A percentile compares a stretch with the other conserved stretches of the same genome.
Conservation (phyloP, 495 filamentous ascomycete species). For the Oleoguttula mirabilis region DNA sequence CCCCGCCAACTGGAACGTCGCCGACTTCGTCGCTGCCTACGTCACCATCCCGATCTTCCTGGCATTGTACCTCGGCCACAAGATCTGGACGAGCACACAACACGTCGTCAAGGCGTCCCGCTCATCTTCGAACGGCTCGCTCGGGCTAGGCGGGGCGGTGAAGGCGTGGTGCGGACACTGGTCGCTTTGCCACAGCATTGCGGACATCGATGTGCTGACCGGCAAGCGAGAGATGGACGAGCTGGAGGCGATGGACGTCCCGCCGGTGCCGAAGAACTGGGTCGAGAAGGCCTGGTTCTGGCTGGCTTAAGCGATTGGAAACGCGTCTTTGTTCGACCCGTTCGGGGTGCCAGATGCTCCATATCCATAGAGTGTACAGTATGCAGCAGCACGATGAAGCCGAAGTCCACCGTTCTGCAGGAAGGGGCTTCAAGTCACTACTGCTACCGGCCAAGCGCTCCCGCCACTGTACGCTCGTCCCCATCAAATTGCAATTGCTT, state of each 20-base stretch:
- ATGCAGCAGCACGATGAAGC: too few relatives aligned
- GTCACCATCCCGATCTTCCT: slow-evolving; percentile 28
- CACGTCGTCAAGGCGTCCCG: background rate
- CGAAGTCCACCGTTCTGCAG: too few relatives aligned
- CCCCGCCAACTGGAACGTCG: slow-evolving; percentile 24
- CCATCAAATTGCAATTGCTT: too few relatives aligned
- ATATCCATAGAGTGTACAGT: too few relatives aligned
- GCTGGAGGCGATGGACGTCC: slow-evolving; percentile 18
- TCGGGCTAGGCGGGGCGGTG: slow-evolving; percentile 5
- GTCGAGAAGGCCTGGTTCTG: slow-evolving; percentile 25
- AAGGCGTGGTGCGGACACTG: slow-evolving; percentile 1
- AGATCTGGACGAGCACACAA: slow-evolving; percentile 9
- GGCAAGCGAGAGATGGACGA: slow-evolving; percentile 26
- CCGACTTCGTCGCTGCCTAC: slow-evolving; percentile 24
- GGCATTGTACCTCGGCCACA: slow-evolving; percentile 25
- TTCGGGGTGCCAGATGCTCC: too few relatives aligned
- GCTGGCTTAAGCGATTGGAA: slow-evolving; percentile 24
- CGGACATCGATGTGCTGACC: slow-evolving; percentile 22
- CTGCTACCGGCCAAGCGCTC: too few relatives aligned
- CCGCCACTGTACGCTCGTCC: too few relatives aligned
- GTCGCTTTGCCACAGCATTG: too few relatives aligned
- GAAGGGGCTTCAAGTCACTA: too few relatives aligned
- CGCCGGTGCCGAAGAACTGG: slow-evolving; percentile 22
- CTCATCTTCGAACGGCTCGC: background rate
- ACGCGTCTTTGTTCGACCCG: too few relatives aligned